phyloP scores from a whole-genome alignment of 306 rosid species.

The Begonia fuchsioides region DNA sequence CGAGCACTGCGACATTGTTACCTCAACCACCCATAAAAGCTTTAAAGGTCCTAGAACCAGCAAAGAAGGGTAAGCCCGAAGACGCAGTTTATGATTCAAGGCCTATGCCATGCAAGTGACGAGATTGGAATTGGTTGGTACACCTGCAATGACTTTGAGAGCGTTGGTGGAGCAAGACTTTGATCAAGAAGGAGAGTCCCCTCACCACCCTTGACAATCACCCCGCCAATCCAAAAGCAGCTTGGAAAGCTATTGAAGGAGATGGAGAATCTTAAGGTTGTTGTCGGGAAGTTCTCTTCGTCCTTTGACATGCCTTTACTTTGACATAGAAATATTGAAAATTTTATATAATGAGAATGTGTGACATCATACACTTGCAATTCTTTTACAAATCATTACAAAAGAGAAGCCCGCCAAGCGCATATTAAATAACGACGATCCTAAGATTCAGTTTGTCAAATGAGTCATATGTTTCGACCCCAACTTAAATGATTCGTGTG shows the following conservation, averaged over 20 bases:
- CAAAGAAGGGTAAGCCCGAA: slow-evolving; percentile 93
- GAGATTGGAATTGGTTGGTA: slow-evolving; percentile 26
- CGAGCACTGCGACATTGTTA: slow-evolving; percentile 75
- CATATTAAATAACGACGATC: too few species aligned
- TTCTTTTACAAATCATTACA: too few species aligned
- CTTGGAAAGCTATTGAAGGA: slow-evolving; percentile 76
- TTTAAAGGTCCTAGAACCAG: slow-evolving; percentile 88
- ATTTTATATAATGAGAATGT: too few species aligned
- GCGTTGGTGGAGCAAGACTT: slow-evolving; percentile 89
- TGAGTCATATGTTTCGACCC: too few species aligned
- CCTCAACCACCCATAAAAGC: slow-evolving; percentile 91
- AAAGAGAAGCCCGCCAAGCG: too few species aligned
- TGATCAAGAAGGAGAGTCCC: slow-evolving; percentile 82
- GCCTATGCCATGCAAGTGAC: slow-evolving; percentile 12
- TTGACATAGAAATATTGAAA: too few species aligned
- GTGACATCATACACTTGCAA: too few species aligned
- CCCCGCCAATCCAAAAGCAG: too few species aligned
- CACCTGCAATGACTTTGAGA: slow-evolving; percentile 96
- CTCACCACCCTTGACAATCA: too few species aligned
- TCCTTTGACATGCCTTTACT: slow-evolving; percentile 82
- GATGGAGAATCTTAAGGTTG: slow-evolving; percentile 62
- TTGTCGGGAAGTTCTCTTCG: slow-evolving; percentile 68
- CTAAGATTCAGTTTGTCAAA: too few species aligned
- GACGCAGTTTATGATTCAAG: slow-evolving; percentile 72
- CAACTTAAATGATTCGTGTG: too few species aligned